Evolutionary conservation across 1,284 basidiomycete species (phyloP).

Genomic region (Cryptococcus neoformans): DNA sequence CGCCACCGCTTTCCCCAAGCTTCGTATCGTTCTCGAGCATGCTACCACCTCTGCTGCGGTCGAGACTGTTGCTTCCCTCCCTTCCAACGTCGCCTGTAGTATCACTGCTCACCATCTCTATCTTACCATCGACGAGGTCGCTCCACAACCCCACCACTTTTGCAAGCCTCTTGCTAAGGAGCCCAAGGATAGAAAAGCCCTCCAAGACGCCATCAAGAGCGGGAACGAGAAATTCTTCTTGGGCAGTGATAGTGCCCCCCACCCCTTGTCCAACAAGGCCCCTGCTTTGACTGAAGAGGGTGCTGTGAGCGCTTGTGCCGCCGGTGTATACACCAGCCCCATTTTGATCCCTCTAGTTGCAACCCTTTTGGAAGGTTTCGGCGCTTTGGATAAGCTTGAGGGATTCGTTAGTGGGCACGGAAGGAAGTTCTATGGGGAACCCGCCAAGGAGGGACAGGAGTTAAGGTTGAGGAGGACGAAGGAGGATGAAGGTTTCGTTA

Average conservation of each 20-base stretch:
- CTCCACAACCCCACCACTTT: slow-evolving; percentile 92
- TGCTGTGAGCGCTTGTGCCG: slow-evolving; percentile 69
- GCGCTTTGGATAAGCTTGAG: slow-evolving; percentile 73
- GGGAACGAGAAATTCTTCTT: slow-evolving; percentile 97
- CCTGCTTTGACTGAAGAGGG: slow-evolving; percentile 49
- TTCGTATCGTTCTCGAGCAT: slow-evolving; percentile 97
- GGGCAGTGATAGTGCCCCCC: slow-evolving; percentile 96
- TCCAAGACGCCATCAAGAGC: slow-evolving; percentile 75
- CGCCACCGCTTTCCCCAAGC: slow-evolving; percentile 79
- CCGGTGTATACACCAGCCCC: slow-evolving; percentile 89
- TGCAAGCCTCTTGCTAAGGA: slow-evolving; percentile 99
- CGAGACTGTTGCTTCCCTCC: slow-evolving; percentile 65
- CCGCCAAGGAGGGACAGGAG: slow-evolving; percentile 55
- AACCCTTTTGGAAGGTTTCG: slow-evolving; percentile 76
- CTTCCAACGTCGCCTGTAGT: slow-evolving; percentile 87
- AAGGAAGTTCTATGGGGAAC: slow-evolving; percentile 69
- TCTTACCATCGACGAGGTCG: slow-evolving; percentile 96
- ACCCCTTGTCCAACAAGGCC: slow-evolving; percentile 75
- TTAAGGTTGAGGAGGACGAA: slow-evolving; percentile 20
- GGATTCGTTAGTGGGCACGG: slow-evolving; percentile 76
- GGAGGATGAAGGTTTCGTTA: slow-evolving; percentile 18
- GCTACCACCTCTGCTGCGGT: slow-evolving; percentile 96
- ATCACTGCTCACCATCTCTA: slow-evolving; percentile 97
- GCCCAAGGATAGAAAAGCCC: slow-evolving; percentile 82
- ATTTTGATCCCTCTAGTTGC: slow-evolving; percentile 82